Evolutionary conservation across 257 asterid species (phyloP).

Genomic region (Solanum gracilifrons): DNA sequence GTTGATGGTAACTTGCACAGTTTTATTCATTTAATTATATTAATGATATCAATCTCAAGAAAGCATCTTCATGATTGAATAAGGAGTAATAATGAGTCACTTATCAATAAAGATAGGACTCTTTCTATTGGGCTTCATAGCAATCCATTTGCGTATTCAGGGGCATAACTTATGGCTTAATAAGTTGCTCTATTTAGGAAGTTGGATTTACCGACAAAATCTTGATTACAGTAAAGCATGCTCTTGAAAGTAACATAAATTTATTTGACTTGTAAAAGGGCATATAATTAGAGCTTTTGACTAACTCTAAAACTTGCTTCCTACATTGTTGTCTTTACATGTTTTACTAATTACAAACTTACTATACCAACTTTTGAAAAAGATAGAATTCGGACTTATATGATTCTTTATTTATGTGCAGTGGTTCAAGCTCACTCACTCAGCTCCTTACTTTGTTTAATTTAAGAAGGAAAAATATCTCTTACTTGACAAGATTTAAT

Average conservation of each 20-base stretch:
- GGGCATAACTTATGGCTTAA: not conserved
- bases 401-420: not conserved
- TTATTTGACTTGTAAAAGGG: not conserved
- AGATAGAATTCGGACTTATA: not conserved
- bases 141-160: not conserved
- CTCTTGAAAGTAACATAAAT: not conserved
- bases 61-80: not conserved
- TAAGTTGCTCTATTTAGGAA: not conserved
- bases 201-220: not conserved
- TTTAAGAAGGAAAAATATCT: rapidly evolving
- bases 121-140: not conserved
- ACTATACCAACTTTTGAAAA: not conserved
- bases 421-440: not conserved
- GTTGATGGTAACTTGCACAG: not conserved
- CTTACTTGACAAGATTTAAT: not conserved
- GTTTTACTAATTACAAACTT: not conserved
- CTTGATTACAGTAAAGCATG: not conserved
- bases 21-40: not conserved
- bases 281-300: not conserved
- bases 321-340: not conserved
- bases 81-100: not conserved
- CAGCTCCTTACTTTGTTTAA: not conserved
- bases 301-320: not conserved
- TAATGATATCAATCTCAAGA: not conserved
- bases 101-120: not conserved